Percentiles rank a stretch among this genome's conserved stretches.
Evolutionary conservation across 768 basidiomycete genomes (phyloP).

Genomic region (Suillus occidentalis): DNA sequence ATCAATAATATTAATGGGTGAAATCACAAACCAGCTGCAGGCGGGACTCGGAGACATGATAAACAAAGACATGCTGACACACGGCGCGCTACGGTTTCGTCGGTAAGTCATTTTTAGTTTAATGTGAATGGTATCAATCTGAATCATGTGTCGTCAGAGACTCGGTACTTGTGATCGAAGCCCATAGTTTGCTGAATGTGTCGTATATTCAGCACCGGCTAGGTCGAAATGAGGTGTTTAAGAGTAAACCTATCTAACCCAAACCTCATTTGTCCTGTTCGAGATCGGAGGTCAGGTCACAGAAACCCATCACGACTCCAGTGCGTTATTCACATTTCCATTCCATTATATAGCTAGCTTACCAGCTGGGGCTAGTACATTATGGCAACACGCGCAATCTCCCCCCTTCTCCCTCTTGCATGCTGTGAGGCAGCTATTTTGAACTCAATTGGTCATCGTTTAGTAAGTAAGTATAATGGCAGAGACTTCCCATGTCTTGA

Average conservation of each 20-base stretch:
- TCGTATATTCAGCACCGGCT: not conserved
- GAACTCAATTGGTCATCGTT: not conserved
- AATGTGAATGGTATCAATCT: not conserved
- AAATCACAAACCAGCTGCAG: not conserved
- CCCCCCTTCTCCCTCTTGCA: not conserved
- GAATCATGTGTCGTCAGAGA: not conserved
- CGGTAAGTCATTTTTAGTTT: not conserved
- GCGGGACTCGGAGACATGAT: not conserved
- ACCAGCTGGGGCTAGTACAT: not conserved
- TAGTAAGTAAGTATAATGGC: not conserved
- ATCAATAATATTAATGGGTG: not conserved
- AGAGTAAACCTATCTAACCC: not conserved
- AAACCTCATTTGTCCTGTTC: not conserved
- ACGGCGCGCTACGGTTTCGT: not conserved
- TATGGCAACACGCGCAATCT: not conserved
- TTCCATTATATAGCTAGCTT: not conserved
- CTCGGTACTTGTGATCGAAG: not conserved
- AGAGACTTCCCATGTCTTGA: not conserved
- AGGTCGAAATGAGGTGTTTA: not conserved
- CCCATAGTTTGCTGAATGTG: not conserved
- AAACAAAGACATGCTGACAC: not conserved
- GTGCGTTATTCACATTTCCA: not conserved
- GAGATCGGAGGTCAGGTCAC: not conserved
- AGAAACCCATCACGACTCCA: not conserved
- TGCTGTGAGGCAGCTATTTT: not conserved